Evolutionary conservation across 495 filamentous ascomycete genomes (phyloP).

Genomic region (Rostrohypoxylon terebratum): DNA sequence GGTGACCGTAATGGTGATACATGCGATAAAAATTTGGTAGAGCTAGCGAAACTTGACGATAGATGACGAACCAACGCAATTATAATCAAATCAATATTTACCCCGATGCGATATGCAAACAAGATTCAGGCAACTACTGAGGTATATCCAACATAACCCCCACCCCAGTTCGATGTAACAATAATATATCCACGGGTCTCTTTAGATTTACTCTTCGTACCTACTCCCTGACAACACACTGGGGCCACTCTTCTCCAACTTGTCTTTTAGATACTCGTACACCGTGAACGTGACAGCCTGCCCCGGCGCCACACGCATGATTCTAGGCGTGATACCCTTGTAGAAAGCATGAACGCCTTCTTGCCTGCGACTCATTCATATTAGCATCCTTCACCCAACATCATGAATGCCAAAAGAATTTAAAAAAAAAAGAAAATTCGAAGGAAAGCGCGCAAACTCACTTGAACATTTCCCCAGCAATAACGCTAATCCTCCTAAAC

Average conservation of each 20-base stretch:
- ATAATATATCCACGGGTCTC: background rate
- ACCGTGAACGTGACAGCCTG: slow-evolving; percentile 99
- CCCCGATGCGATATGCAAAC: slow-evolving; percentile 13
- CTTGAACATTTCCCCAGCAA: slow-evolving; percentile 94
- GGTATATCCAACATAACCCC: background rate
- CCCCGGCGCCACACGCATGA: slow-evolving; percentile 97
- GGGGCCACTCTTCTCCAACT: slow-evolving; percentile 78
- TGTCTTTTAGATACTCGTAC: slow-evolving; percentile 89
- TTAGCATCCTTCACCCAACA: slow-evolving; percentile 8
- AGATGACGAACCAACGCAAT: slow-evolving; percentile 23
- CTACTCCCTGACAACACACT: slow-evolving; percentile 72
- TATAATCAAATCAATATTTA: slow-evolving; percentile 21
- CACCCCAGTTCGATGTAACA: background rate
- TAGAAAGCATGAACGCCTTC: slow-evolving; percentile 96
- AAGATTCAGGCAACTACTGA: background rate
- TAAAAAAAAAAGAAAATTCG: slow-evolving; percentile 1
- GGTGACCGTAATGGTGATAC: slow-evolving; percentile 41
- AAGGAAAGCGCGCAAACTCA: slow-evolving; percentile 44
- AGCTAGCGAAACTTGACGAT: slow-evolving; percentile 19
- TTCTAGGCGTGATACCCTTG: slow-evolving; percentile 96
- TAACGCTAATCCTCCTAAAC: slow-evolving; percentile 77
- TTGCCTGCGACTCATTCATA: slow-evolving; percentile 60
- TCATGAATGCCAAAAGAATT: background rate
- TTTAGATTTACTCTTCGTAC: slow-evolving; percentile 77
- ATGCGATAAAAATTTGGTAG: background rate